Evolutionary conservation across 495 filamentous ascomycete species (phyloP).

Genomic region (Aspergillus indologenus): DNA sequence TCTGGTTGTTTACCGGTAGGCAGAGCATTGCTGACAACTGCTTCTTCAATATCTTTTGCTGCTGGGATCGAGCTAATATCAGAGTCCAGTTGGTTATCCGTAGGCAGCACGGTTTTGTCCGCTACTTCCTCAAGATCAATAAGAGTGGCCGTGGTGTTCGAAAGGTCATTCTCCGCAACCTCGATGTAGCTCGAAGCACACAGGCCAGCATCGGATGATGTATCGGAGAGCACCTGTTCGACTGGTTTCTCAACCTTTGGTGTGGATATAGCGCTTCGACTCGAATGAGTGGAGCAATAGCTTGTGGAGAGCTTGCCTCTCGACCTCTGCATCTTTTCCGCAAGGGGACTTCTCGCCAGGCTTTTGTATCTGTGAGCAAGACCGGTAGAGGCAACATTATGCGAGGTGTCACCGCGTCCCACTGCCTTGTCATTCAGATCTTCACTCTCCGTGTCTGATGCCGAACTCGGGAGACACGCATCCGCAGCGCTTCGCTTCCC

Average conservation of each 20-base stretch:
- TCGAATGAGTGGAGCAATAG: background rate
- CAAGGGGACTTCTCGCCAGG: background rate
- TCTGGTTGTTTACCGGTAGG: no score
- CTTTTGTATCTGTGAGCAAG: background rate
- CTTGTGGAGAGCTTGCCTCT: background rate
- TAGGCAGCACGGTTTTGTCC: background rate
- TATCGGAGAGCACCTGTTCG: background rate
- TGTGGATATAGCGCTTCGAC: background rate
- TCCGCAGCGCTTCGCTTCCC: constrained; percentile 28
- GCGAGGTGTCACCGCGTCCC: background rate
- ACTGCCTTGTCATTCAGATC: background rate
- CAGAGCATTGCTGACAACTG: no score
- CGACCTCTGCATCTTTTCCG: background rate
- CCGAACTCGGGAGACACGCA: constrained; percentile 27
- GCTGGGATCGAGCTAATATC: background rate
- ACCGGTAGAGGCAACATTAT: background rate
- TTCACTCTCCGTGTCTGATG: constrained; percentile 9
- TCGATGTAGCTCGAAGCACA: background rate
- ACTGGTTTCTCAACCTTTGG: background rate
- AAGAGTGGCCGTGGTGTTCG: background rate
- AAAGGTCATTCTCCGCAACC: background rate
- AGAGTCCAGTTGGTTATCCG: background rate
- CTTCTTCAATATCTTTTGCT: background rate
- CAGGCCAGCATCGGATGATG: background rate
- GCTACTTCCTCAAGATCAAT: background rate